Base-by-base conservation (phyloP, 169 alveolate species). In the Blepharisma undulans region DNA sequence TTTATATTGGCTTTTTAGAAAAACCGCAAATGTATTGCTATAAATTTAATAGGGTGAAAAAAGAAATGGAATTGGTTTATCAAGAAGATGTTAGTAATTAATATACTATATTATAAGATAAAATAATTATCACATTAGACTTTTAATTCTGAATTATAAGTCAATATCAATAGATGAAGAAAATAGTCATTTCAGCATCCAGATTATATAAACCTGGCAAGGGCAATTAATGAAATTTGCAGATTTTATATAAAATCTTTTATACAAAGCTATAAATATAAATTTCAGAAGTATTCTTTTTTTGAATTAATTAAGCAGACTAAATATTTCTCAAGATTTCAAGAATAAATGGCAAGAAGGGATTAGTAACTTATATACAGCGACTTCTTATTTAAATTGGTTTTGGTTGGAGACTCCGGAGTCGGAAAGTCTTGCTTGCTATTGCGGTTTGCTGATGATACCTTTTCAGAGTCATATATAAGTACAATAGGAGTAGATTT, bases 401-500 rank as follows among this genome's bases (percentile, higher is more conserved):
- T 99, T 79, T 97, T 99, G 21, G 97, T 99, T 85, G 99, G 99
- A 16, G 99, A 99, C 91, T 97, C 99, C 34, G 99, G 99, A 25
- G 99, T 99, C 0, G 99, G 99, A 30, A 99, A 99, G 91, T 98
- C 99, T 12, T 99, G 99, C 84, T 96, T 99, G 66, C 96, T 99
- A n/a, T 97, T 99, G 89, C 97, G 99, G 29, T 99, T 99, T 90
- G 99, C 99, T n/a, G 99, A 91, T 79, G 81, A 61, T 90, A 36
- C 74, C 71, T 98, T 96, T 93, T 93, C 98, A 25, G 99, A 97
- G 80, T 97, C 97, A 93, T 98, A 96, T 95, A 97, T 97, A 95
- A 96, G 98, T 71, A 98, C 99, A 88, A 98, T 98, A 89, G 99
- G 99, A 66, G 99, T 98, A 30, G 99, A 98, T 89, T 98, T 98